Percentiles rank a stretch among this genome's conserved stretches.
These are phyloP conservation scores for Xylariales sp. DNA, from an alignment of 2,329 filamentous ascomycete species.

Conservation along the genomic window DNA sequence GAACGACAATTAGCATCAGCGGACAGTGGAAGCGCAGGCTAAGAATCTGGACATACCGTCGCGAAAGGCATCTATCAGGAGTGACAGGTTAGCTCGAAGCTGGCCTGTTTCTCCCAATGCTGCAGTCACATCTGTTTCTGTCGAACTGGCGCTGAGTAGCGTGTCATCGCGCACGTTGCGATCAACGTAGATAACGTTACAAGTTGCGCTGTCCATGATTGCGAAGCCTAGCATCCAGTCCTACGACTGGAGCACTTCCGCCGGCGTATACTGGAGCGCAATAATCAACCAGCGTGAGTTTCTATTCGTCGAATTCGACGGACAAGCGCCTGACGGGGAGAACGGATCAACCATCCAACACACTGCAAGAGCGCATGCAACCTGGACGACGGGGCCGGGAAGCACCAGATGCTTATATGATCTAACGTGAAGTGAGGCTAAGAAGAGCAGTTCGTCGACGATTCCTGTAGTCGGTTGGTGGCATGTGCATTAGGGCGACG, in stretches of 20 bases:
- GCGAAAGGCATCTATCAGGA: conserved; percentile 50
- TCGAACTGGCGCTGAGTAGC: conserved; percentile 27
- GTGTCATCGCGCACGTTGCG: conserved; percentile 45
- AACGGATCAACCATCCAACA: conserved; percentile 1
- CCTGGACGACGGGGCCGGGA: background rate
- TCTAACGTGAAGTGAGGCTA: conserved; percentile 1
- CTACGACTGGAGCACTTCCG: conserved; percentile 55
- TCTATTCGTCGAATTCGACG: background rate
- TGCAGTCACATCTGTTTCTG: conserved; percentile 28
- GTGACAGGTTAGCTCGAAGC: conserved; percentile 41
- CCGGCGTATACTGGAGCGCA: conserved; percentile 19
- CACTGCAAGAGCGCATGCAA: background rate
- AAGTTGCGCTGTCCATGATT: conserved; percentile 54
- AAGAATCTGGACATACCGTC: conserved; percentile 38
- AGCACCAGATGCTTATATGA: no score
- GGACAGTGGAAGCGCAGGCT: conserved; percentile 12
- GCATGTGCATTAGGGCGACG: background rate
- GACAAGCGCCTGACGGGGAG: conserved; percentile 1
- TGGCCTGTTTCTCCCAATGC: conserved; percentile 28
- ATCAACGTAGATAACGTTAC: conserved; percentile 58
- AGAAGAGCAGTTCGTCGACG: background rate
- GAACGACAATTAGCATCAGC: conserved; percentile 1
- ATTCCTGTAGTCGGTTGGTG: no score
- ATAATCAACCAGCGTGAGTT: conserved; percentile 8
- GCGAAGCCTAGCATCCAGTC: conserved; percentile 53